A percentile compares a stretch with the other conserved stretches of the same genome.
Evolutionary conservation across 768 basidiomycete genomes (phyloP).

Genomic region (Termitomyces heimii): DNA sequence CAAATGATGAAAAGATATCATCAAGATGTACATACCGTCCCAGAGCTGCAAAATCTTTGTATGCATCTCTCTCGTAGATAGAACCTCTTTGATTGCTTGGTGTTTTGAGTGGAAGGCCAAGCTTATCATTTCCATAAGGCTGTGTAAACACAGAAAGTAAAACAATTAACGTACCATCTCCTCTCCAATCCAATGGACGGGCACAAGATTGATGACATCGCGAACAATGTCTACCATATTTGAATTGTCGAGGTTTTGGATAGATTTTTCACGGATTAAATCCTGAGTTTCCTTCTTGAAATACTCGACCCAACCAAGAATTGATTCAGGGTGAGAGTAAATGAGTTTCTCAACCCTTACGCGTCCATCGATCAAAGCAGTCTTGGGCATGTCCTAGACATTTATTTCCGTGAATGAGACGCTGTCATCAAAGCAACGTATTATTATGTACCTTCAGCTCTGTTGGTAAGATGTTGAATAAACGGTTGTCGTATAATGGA

Average conservation of each 20-base stretch:
- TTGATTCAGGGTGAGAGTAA: not conserved
- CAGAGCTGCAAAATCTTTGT: constrained; percentile 39
- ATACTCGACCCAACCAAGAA: constrained; percentile 16
- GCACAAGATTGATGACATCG: constrained; percentile 61
- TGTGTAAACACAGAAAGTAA: not conserved
- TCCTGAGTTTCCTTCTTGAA: constrained; percentile 26
- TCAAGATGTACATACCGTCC: constrained; percentile 34
- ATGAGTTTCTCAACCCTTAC: constrained; percentile 11
- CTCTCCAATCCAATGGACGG: constrained; percentile 56
- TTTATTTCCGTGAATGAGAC: not conserved
- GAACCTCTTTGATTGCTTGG: constrained; percentile 20
- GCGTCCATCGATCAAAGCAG: constrained; percentile 1
- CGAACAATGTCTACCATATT: constrained; percentile 52
- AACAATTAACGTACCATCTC: constrained; percentile 40
- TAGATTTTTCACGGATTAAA: constrained; percentile 29
- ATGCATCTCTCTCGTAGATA: constrained; percentile 33
- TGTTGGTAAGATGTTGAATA: constrained; percentile 23
- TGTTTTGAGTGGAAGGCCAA: constrained; percentile 39
- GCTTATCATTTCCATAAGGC: constrained; percentile 18
- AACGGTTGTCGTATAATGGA: constrained; percentile 25
- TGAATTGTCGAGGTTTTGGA: constrained; percentile 18
- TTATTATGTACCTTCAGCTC: constrained; percentile 14
- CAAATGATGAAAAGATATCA: not conserved
- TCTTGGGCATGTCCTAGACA: not conserved
- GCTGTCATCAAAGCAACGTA: not conserved